phyloP scores from a whole-genome alignment of 1,284 basidiomycete genomes.

The Kalmanozyma brasiliensis region DNA sequence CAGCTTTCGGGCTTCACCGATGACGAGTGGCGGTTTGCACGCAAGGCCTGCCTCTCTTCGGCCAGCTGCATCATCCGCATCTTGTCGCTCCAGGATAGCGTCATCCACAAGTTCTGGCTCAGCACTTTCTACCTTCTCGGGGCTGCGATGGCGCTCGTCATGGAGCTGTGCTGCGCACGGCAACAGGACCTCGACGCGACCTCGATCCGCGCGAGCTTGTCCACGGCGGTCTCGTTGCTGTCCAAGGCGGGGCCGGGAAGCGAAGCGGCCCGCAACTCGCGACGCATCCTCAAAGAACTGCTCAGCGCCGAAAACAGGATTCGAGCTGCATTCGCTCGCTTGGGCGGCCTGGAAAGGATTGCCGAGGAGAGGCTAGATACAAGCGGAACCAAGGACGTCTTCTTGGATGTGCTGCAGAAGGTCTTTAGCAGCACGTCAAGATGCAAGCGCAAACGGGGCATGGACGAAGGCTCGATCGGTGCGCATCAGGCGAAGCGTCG shows the following conservation, averaged over 20 bases:
- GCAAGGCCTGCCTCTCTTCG: constrained; percentile 44
- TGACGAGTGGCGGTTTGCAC: constrained; percentile 46
- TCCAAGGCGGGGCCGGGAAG: constrained; percentile 39
- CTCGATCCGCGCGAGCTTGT: constrained; percentile 21
- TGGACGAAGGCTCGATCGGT: constrained; percentile 4
- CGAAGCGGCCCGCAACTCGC: constrained; percentile 48
- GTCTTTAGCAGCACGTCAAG: constrained; percentile 20
- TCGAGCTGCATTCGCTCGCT: constrained; percentile 27
- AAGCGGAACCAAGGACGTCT: constrained; percentile 38
- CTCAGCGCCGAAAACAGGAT: constrained; percentile 41
- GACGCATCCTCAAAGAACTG: constrained; percentile 39
- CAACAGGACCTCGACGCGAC: constrained; percentile 34
- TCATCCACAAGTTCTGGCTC: constrained; percentile 61
- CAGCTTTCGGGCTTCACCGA: constrained; percentile 56
- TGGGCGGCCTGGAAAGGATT: constrained; percentile 35
- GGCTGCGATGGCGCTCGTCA: constrained; percentile 50
- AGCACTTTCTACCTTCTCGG: constrained; percentile 60
- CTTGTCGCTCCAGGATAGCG: constrained; percentile 42
- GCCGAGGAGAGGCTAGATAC: constrained; percentile 32
- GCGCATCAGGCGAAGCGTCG: constrained; percentile 16
- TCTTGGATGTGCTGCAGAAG: constrained; percentile 36
- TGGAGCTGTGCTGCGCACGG: constrained; percentile 46
- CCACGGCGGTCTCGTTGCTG: constrained; percentile 34
- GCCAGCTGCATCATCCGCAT: constrained; percentile 47
- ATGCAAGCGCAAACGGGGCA: constrained; percentile 27